Evolutionary conservation across 2,329 filamentous ascomycete genomes (phyloP), one percentile per base, ranked within the genome.

Genomic region (Phialocephala sp.): DNA sequence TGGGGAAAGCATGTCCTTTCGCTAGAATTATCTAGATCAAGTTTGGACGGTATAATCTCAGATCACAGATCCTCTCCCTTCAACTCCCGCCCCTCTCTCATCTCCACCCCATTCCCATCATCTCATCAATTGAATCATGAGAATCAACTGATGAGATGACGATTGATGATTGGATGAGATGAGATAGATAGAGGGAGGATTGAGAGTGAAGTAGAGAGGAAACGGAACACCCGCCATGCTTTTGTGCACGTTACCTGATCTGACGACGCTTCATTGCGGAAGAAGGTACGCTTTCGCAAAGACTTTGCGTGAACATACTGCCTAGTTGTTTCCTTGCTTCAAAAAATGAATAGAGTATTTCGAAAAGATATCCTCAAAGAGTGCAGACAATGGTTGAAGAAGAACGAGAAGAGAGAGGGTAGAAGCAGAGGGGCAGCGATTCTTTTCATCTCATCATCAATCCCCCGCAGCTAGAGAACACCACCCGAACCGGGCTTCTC

Each of bases 1-100:
- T 69, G 67, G 72, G 75, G 73, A 86, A 89, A 90, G 90, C 90
- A 92, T 89, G 87, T 87, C 45, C 90, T 92, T 92, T 89, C 90
- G 90, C 90, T 91, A 89, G 89, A 85, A 91, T 91, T 91, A 89
- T 89, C 87, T 88, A 91, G 89, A 91, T 91, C 89, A 92, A 92
- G 89, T 92, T 91, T 60, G 22, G 82, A 84, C 88, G 89, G 89
- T 91, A 89, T 90, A 80, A 85, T 91, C 88, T 91, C 88, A 91
- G 88, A 89, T 81, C 82, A 32, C 75, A 76, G 70, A 72, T 77
- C 75, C 45, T 62, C 50, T 45, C 36, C 18, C 50, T 61, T 39
- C 41, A 6, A 18, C 8, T n/a, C 15, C 6, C 2, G 6, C 41
- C 43, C 41, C 43, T 54, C 43, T 56, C 39, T 37, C 47, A 45